Conservation (phyloP, 2,329 filamentous ascomycete species). For the Plenodomus tracheiphilus region DNA sequence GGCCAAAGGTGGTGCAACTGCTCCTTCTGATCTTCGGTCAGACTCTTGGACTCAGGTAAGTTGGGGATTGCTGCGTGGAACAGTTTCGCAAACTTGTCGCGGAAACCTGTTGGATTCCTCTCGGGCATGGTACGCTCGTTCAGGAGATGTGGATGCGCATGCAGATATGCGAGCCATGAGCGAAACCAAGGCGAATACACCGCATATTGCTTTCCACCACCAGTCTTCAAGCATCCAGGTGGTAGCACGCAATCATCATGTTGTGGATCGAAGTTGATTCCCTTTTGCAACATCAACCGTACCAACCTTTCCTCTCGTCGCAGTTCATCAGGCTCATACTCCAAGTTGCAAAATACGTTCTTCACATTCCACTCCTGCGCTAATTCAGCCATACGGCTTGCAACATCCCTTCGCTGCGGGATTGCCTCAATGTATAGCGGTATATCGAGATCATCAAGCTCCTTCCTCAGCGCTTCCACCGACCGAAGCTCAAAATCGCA, state of each 20-base stretch:
- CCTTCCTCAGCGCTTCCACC: constrained; percentile 64
- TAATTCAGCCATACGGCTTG: constrained; percentile 64
- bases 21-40: constrained; percentile 50
- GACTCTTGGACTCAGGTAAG: constrained; percentile 64
- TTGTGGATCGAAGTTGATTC: constrained; percentile 69
- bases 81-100: constrained; percentile 52
- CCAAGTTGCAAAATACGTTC: constrained; percentile 80
- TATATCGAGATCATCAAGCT: constrained; percentile 72
- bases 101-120: constrained; percentile 57
- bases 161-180: constrained; percentile 73
- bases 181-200: constrained; percentile 85
- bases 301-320: constrained; percentile 73
- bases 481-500: constrained; percentile 83
- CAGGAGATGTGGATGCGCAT: constrained; percentile 69
- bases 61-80: constrained; percentile 38
- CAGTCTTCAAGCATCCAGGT: constrained; percentile 69
- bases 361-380: constrained; percentile 72
- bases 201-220: constrained; percentile 75
- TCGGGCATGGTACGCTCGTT: constrained; percentile 62
- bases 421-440: constrained; percentile 77
- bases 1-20: constrained; percentile 49
- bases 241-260: constrained; percentile 84
- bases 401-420: constrained; percentile 65
- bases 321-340: constrained; percentile 91
- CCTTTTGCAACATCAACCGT: constrained; percentile 61